Evolutionary conservation across 2,329 filamentous ascomycete genomes (phyloP).

Genomic region (Botryotinia narcissicola): DNA sequence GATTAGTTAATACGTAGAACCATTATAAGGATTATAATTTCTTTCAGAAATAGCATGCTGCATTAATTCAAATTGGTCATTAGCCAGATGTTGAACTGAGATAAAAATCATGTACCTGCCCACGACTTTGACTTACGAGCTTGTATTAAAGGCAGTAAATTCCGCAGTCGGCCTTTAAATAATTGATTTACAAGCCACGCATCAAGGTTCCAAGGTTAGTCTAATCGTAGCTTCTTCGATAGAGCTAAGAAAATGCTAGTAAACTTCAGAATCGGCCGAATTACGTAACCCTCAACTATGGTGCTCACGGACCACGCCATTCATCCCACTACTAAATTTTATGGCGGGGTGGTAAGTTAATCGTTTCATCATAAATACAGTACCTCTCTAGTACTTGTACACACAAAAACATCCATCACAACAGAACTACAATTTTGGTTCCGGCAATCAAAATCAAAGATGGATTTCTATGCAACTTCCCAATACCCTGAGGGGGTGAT

Average conservation of each 20-base stretch:
- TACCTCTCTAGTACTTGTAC: background rate
- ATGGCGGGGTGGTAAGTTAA: background rate
- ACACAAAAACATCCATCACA: slow-evolving; percentile 41
- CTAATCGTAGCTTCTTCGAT: too few relatives aligned
- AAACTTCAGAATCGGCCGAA: background rate
- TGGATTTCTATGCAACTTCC: slow-evolving; percentile 66
- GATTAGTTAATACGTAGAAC: background rate
- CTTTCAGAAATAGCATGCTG: background rate
- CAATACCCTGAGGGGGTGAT: slow-evolving; percentile 73
- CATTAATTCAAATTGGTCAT: background rate
- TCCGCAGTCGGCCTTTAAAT: background rate
- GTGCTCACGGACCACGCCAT: background rate
- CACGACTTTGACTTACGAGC: background rate
- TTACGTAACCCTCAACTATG: background rate
- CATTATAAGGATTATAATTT: background rate
- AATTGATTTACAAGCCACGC: background rate
- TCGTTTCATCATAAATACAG: background rate
- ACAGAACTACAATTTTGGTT: slow-evolving; percentile 31
- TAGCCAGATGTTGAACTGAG: background rate
- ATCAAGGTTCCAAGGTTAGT: too few relatives aligned
- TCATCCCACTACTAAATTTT: background rate
- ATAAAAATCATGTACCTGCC: background rate
- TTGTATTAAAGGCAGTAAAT: background rate
- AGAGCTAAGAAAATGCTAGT: background rate
- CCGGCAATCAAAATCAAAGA: slow-evolving; percentile 50